phyloP scores from a whole-genome alignment of 2,329 filamentous ascomycete species.

The Plectosphaerella plurivora region DNA sequence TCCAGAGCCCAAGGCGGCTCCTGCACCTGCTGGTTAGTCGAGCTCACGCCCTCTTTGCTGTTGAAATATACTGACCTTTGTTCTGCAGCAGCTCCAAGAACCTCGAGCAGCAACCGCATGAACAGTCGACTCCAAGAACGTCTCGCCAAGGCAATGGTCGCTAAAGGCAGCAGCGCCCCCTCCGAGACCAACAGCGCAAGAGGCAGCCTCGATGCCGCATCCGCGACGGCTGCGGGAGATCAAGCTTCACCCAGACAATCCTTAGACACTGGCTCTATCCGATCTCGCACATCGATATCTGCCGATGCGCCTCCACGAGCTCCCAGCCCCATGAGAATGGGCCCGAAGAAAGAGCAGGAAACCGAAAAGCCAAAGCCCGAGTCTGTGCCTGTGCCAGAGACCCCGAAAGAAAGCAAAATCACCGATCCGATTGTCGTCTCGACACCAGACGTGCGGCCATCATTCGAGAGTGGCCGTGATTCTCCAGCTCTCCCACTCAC shows the following conservation, averaged over 20 bases:
- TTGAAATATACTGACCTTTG: neutral
- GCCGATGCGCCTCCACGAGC: neutral
- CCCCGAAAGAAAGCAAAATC: neutral
- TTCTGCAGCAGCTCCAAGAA: conserved; percentile 48
- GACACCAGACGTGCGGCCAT: neutral
- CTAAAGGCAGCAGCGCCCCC: conserved; percentile 40
- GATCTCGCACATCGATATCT: neutral
- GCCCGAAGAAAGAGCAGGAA: neutral
- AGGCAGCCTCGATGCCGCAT: neutral
- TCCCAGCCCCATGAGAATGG: neutral
- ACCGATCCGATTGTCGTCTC: neutral
- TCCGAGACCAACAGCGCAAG: conserved; percentile 4
- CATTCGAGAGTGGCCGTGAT: neutral
- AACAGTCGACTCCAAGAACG: conserved; percentile 87
- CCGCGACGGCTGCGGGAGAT: neutral
- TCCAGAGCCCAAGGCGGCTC: conserved; percentile 12
- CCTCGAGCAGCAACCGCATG: conserved; percentile 57
- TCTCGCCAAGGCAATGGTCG: conserved; percentile 80
- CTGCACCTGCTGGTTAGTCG: neutral
- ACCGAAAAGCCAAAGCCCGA: neutral
- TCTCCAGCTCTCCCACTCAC: neutral
- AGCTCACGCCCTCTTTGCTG: neutral
- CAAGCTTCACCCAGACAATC: neutral
- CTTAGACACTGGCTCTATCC: neutral
- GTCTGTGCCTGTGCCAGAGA: neutral